Evolutionary conservation across 805 yeast genomes (phyloP), one percentile per base, ranked within the genome.

Genomic region (Saccharomycopsis vini): DNA sequence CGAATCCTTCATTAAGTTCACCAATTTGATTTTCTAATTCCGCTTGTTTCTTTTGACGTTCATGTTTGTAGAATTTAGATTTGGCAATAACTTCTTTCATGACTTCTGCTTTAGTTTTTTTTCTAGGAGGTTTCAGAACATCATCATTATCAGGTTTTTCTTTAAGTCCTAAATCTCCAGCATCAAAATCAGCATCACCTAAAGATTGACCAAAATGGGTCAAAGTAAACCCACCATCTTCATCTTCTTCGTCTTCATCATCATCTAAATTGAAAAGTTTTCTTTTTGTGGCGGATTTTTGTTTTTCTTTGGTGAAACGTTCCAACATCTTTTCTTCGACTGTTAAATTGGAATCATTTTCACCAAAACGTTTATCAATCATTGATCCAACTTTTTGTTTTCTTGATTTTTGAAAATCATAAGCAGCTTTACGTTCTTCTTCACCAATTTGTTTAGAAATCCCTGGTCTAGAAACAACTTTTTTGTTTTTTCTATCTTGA

Each of bases 301-400:
- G 94, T 58, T 84, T 73, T 66, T 90, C 97, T 45, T 81, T 77
- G 3, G 96, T 85, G 67, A 87, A 92, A 66, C 98, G 79, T 58
- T 83, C 95, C 63, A 92, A 73, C 95, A 88, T 88, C 61, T 83
- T 86, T 53, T 92, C 96, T 62, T 92, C 97, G 10, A 79, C 79
- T n/a, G 81, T 74, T 68, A 92, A 56, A 39, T 68, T 61, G 5
- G 68, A 60, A 61, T 86, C 81, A 51, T 75, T 73, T 58, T 92
- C 98, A 59, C 98, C 99, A 61, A 92, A 90, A 63, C 96, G 77
- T 52, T 88, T 73, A 67, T 92, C 98, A 2, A 77, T 61, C 12
- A 92, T 56, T 2, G 85, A 86, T 42, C 97, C 96, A 31, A 71
- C 77, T 59, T 74, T 83, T 52, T 85, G 83, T 55, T 79, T 77